Percentiles rank a stretch among this genome's conserved stretches.
Conservation (phyloP, 768 basidiomycete genomes). For the Boletus vinaceobasis region DNA sequence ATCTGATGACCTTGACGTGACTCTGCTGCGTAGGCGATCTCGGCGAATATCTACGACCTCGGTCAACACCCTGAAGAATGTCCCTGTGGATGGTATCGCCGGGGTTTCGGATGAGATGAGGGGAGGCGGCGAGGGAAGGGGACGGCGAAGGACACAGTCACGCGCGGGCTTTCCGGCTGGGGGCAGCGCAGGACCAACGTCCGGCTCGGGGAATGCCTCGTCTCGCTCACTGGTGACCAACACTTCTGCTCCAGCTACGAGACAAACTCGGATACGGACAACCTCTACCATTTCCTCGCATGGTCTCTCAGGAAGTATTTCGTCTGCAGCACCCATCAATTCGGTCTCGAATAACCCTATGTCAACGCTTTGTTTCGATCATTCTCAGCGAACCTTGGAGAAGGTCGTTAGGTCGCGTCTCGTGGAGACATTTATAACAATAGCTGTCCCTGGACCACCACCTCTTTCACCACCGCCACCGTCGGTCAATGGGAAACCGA, state of each 20-base stretch:
- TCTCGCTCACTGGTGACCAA: slow-evolving; percentile 18
- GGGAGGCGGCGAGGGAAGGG: slow-evolving; percentile 30
- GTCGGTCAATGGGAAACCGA: slow-evolving; percentile 20
- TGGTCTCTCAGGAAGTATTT: slow-evolving; percentile 5
- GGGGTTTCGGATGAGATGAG: slow-evolving; percentile 25
- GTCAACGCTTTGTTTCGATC: slow-evolving; percentile 45
- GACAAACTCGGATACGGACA: slow-evolving; percentile 45
- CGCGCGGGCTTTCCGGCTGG: slow-evolving; percentile 38
- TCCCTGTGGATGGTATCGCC: slow-evolving; percentile 44
- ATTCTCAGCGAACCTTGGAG: slow-evolving; percentile 68
- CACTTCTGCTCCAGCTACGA: slow-evolving; percentile 30
- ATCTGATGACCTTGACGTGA: slow-evolving; percentile 69
- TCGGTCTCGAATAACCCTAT: slow-evolving; percentile 18
- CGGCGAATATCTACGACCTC: slow-evolving; percentile 63
- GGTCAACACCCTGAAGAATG: slow-evolving; percentile 43
- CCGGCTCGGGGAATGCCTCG: slow-evolving; percentile 7
- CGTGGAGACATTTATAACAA: slow-evolving; percentile 72
- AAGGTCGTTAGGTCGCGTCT: slow-evolving; percentile 68
- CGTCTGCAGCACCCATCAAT: slow-evolving; percentile 1
- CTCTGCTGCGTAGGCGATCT: slow-evolving; percentile 53
- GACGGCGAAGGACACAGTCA: slow-evolving; percentile 45
- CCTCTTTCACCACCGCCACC: slow-evolving; percentile 25
- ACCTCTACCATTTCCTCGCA: slow-evolving; percentile 51
- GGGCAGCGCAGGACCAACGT: slow-evolving; percentile 10
- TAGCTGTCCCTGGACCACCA: slow-evolving; percentile 40